Conservation (phyloP, 768 basidiomycete species). For the Cystoderma amianthinum region DNA sequence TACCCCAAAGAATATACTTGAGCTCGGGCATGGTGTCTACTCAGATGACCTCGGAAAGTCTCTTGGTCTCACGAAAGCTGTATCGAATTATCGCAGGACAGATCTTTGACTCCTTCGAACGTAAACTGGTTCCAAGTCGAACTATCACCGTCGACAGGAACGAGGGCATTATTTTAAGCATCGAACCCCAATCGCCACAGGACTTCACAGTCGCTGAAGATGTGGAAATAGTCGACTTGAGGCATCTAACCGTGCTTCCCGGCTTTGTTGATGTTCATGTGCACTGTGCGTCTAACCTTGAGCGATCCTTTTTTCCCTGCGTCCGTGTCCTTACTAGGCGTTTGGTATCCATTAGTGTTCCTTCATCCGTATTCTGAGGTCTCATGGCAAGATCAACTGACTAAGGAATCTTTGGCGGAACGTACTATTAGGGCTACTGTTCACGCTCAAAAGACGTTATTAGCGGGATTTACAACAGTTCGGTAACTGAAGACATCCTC, state of each 20-base stretch:
- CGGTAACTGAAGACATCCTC: slow-evolving; percentile 27
- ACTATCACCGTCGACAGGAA: slow-evolving; percentile 39
- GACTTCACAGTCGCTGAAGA: background rate
- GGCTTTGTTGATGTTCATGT: slow-evolving; percentile 56
- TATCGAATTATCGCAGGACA: slow-evolving; percentile 33
- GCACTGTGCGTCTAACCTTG: slow-evolving; percentile 26
- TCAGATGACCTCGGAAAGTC: no score
- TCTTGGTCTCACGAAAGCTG: background rate
- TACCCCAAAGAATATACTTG: no score
- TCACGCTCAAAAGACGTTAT: slow-evolving; percentile 48
- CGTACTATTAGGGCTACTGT: slow-evolving; percentile 54
- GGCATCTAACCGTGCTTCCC: slow-evolving; percentile 41
- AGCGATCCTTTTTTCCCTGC: no score
- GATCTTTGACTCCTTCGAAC: slow-evolving; percentile 41
- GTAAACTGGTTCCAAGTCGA: slow-evolving; percentile 33
- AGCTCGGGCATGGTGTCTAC: no score
- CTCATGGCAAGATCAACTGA: slow-evolving; percentile 56
- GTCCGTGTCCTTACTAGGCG: background rate
- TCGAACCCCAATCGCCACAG: slow-evolving; percentile 12
- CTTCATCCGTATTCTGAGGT: slow-evolving; percentile 55
- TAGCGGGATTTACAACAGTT: slow-evolving; percentile 60
- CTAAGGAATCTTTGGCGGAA: slow-evolving; percentile 49
- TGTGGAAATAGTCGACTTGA: slow-evolving; percentile 29
- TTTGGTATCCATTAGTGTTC: slow-evolving; percentile 35
- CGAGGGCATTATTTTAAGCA: slow-evolving; percentile 42